Base-by-base conservation (phyloP, 2,329 filamentous ascomycete genomes). In the Sphaerulina populicola region DNA sequence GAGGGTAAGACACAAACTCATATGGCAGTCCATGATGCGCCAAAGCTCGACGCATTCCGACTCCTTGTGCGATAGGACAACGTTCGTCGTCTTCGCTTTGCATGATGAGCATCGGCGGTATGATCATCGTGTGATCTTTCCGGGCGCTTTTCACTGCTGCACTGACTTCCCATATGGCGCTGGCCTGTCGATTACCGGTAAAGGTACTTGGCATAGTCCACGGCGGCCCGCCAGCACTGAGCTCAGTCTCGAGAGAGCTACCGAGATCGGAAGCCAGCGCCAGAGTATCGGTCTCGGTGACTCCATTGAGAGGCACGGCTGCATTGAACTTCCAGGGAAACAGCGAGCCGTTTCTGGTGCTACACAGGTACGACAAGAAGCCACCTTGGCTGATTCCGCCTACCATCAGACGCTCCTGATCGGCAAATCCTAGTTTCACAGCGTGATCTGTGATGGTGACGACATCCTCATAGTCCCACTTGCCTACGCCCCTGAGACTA, bases 301-400 rank as follows among this genome's bases (percentile, higher is more conserved):
- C 56, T 0, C 71, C 71, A 1, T 67, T 68, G 0, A 69, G 66
- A 0, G 68, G 64, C 0, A 73, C 64, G 1, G 60, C 59, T 4
- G 66, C 70, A 7, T 60, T 56, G 57, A 71, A 72, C 2, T 58
- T 56, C 69, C 71, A 72, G 59, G 55, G 1, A 51, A 58, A 46
- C 67, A 48, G 61, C 1, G 60, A 51, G 4, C 67, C 68, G 49
- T 71, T 70, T 11, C 69, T 64, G 2, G 68, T 67, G 21, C 61
- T 60, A 27, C 61, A 62, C 1, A 73, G 61, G 53, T 69, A 72
- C 2, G 65, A 60, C 0, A 73, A 54, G 11, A 66, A 68, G 1
- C 71, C 71, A 8, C 70, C 71, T 53, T 72, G 68, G 18, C 63
- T 66, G 60, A 48, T 62, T 69, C 71, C 70, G 1, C 66, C 68